Evolutionary conservation across 192 early-diverging fungal species (phyloP).

Genomic region (Piromyces finnis): DNA sequence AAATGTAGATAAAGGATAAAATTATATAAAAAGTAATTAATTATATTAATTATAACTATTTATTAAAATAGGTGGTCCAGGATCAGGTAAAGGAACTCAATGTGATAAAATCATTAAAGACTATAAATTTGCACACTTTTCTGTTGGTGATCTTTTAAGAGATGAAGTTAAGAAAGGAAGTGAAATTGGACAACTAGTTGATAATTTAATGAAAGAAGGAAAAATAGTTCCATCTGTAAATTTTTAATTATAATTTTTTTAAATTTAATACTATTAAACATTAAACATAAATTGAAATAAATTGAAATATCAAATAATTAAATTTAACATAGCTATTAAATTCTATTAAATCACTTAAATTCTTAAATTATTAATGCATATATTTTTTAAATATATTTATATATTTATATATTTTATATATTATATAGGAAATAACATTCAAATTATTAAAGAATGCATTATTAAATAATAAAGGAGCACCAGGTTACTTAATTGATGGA

Average conservation of each 20-base stretch:
- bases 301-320: no score
- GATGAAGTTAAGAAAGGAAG: slow-evolving; percentile 6
- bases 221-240: slow-evolving; percentile 3
- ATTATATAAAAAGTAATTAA: no score
- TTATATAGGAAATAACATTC: not conserved
- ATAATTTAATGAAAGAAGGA: slow-evolving; percentile 8
- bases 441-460: slow-evolving; percentile 1
- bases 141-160: slow-evolving; percentile 9
- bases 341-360: no score
- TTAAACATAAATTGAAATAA: no score
- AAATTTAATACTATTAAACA: no score
- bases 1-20: no score
- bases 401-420: not conserved
- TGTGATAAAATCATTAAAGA: slow-evolving; percentile 3
- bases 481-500: not conserved
- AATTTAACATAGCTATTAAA: no score
- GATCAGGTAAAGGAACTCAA: slow-evolving; percentile 15
- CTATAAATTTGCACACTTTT: slow-evolving; percentile 1
- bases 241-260: no score
- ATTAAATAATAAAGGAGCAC: not conserved
- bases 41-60: no score
- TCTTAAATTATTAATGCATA: no score
- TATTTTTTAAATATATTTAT: not conserved
- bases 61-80: slow-evolving; percentile 15
- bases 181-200: slow-evolving; percentile 7